Evolutionary conservation across 1,139 yeast genomes (phyloP).

Genomic region (Debaryomyces nepalensis): DNA sequence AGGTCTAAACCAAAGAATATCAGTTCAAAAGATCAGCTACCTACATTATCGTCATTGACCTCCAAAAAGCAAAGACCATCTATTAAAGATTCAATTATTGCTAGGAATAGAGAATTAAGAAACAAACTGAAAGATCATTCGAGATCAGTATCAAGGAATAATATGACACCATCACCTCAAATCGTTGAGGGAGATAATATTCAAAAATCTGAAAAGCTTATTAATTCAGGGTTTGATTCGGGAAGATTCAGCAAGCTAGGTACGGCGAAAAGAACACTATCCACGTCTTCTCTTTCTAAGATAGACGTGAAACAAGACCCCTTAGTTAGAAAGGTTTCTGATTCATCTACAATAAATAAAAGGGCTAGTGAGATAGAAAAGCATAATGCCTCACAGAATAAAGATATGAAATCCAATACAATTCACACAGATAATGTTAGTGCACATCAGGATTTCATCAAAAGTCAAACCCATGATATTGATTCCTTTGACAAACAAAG

Average conservation of each 20-base stretch:
- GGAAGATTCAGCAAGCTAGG: slow-evolving; percentile 10
- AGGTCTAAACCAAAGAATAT: slow-evolving; percentile 51
- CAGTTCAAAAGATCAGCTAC: slow-evolving; percentile 15
- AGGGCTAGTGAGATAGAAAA: too few relatives aligned
- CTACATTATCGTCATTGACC: slow-evolving; percentile 9
- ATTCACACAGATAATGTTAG: too few relatives aligned
- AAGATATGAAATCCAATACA: too few relatives aligned
- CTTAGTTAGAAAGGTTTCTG: slow-evolving; percentile 1
- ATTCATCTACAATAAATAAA: background rate
- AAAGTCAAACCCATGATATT: background rate
- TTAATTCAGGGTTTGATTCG: background rate
- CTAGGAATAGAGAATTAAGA: slow-evolving; percentile 38
- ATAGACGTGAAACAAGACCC: slow-evolving; percentile 6
- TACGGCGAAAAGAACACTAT: slow-evolving; percentile 15
- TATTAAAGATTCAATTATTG: slow-evolving; percentile 39
- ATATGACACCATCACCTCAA: slow-evolving; percentile 11
- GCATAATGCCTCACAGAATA: background rate
- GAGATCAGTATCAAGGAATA: slow-evolving; percentile 31
- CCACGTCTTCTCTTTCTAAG: slow-evolving; percentile 8
- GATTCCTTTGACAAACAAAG: slow-evolving; percentile 28
- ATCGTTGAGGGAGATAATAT: slow-evolving; percentile 5
- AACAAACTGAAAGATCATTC: slow-evolving; percentile 28
- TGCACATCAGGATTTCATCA: too few relatives aligned
- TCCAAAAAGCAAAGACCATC: slow-evolving; percentile 31
- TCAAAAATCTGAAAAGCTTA: slow-evolving; percentile 4